These are phyloP conservation scores for Chalaropsis thielavioides DNA, from an alignment of 2,329 filamentous ascomycete genomes.

Conservation along the genomic window DNA sequence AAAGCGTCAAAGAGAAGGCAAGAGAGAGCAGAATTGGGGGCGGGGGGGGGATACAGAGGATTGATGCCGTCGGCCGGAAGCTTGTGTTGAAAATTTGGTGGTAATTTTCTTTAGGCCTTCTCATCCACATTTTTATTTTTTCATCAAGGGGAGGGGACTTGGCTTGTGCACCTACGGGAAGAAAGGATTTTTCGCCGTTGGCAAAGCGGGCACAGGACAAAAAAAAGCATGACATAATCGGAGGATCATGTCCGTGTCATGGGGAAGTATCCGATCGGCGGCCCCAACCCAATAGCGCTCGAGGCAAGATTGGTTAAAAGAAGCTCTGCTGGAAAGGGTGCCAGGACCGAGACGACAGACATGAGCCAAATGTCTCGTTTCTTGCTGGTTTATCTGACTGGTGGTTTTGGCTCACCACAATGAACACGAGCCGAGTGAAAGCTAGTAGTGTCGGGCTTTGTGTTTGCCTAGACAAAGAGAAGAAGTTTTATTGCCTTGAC, in stretches of 20 bases:
- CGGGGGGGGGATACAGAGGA: not conserved
- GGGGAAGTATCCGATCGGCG: not conserved
- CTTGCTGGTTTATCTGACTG: too few relatives aligned
- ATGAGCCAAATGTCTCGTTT: too few relatives aligned
- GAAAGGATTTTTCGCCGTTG: slow-evolving; percentile 4
- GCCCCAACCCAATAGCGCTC: not conserved
- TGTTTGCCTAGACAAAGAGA: too few relatives aligned
- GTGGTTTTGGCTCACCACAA: too few relatives aligned
- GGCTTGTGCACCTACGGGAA: not conserved
- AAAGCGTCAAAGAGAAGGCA: not conserved
- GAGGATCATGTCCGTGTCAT: not conserved
- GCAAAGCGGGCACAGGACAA: not conserved
- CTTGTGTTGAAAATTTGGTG: not conserved
- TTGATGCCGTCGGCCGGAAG: slow-evolving; percentile 4
- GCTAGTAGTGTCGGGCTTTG: not conserved
- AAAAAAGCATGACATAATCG: not conserved
- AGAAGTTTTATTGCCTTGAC: not conserved
- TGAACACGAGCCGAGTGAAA: too few relatives aligned
- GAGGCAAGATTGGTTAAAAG: too few relatives aligned
- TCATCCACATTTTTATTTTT: not conserved
- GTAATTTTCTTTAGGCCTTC: not conserved
- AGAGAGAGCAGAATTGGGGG: not conserved
- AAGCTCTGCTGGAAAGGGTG: too few relatives aligned
- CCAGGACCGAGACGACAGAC: too few relatives aligned
- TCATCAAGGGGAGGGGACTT: not conserved